Evolutionary conservation across 352 stramenopile species (phyloP).

Genomic region (Albugo candida): DNA sequence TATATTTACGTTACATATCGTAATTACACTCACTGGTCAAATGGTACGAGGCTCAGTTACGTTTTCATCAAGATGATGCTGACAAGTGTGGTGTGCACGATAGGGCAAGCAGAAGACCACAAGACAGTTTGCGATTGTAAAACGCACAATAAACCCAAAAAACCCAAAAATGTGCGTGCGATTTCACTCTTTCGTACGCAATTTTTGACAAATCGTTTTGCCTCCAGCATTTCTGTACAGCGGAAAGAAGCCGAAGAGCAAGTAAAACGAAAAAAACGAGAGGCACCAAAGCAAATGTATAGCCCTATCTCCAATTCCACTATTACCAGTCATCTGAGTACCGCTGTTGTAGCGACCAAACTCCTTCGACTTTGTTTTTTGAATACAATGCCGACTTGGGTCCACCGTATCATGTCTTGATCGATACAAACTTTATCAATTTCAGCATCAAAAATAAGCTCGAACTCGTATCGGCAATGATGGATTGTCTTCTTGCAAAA

Average conservation of each 20-base stretch:
- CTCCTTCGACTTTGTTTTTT: conserved; percentile 97
- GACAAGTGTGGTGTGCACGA: background rate
- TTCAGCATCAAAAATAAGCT: conserved; percentile 99
- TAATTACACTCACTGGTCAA: background rate
- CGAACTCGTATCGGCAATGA: conserved; percentile 97
- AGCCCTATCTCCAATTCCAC: background rate
- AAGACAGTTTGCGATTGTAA: conserved; percentile 93
- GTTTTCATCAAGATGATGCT: conserved; percentile 2
- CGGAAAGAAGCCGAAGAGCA: conserved; percentile 50
- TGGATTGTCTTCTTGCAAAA: conserved; percentile 99
- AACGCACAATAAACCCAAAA: conserved; percentile 97
- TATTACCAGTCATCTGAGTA: background rate
- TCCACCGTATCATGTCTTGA: conserved; percentile 95
- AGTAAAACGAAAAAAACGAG: conserved; percentile 80
- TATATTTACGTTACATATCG: too few species aligned
- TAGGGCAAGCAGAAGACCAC: conserved; percentile 97
- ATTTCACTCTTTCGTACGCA: conserved; percentile 1
- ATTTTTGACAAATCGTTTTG: background rate
- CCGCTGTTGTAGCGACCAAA: conserved; percentile 70
- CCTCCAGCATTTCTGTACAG: conserved; percentile 51
- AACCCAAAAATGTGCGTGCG: conserved; percentile 88
- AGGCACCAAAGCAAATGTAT: conserved; percentile 88
- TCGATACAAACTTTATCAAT: conserved; percentile 99
- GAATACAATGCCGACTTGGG: conserved; percentile 98
- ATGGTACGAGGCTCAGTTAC: background rate